phyloP scores from a whole-genome alignment of 352 stramenopile genomes.

The Plasmopara viticola region DNA sequence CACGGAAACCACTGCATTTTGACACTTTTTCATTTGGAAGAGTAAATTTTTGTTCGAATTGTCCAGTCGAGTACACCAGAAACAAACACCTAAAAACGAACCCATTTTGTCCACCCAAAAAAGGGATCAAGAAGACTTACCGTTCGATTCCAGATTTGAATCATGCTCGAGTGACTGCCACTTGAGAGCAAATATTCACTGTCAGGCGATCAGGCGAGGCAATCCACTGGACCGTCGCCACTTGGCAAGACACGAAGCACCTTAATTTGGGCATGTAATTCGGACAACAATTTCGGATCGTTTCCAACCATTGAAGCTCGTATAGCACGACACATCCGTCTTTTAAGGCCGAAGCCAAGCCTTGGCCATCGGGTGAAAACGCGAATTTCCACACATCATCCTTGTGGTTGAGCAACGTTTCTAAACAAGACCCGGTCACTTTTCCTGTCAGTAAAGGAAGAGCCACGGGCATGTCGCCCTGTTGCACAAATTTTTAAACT shows the following conservation, averaged over 20 bases:
- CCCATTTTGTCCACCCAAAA: neutral
- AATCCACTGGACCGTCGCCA: no score
- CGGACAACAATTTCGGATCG: no score
- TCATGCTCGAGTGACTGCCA: no score
- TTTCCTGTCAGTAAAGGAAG: constrained; percentile 8
- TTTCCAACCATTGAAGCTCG: no score
- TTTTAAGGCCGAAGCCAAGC: constrained; percentile 73
- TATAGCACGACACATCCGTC: no score
- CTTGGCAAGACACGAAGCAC: no score
- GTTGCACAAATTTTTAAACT: no score
- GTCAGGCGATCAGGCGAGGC: no score
- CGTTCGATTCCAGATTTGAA: constrained; percentile 59
- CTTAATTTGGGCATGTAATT: no score
- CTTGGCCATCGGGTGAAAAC: constrained; percentile 74
- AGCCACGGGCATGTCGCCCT: constrained; percentile 18
- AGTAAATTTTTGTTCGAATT: constrained; percentile 43
- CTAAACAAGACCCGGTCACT: constrained; percentile 32
- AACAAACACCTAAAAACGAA: neutral
- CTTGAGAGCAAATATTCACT: no score
- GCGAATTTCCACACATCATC: constrained; percentile 53
- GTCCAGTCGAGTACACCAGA: constrained; percentile 30
- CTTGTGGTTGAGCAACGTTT: constrained; percentile 40
- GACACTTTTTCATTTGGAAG: constrained; percentile 48
- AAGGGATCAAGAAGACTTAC: constrained; percentile 18
- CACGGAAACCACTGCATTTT: constrained; percentile 52